Conservation (phyloP, 371 early-diverging fungal species). For the Mortierella sp. region DNA sequence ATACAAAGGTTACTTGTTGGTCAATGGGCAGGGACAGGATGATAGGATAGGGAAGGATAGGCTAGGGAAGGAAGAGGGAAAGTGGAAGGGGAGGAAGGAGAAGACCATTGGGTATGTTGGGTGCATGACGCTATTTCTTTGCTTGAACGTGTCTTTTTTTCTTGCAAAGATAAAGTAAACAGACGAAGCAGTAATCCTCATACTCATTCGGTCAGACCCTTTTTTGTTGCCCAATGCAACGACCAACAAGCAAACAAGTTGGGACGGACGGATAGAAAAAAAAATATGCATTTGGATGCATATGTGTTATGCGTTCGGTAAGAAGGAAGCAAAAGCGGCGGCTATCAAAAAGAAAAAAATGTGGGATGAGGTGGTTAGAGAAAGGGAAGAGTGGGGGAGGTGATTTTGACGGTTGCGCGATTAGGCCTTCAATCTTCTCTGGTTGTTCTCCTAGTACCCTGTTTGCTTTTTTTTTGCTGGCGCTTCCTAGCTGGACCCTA, state of each 20-base stretch:
- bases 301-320: background rate
- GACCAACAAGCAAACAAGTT: background rate
- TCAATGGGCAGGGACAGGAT: background rate
- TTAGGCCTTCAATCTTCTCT: background rate
- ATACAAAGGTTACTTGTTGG: background rate
- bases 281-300: slow-evolving; percentile 11
- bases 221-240: background rate
- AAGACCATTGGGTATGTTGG: background rate
- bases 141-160: background rate
- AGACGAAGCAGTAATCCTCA: background rate
- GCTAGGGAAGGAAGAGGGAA: background rate
- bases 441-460: background rate
- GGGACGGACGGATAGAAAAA: background rate
- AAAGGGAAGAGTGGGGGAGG: background rate
- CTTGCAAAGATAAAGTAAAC: background rate
- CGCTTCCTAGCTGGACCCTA: background rate
- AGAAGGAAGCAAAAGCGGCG: background rate
- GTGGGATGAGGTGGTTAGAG: background rate
- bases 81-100: background rate
- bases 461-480: background rate
- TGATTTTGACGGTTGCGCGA: background rate
- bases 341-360: background rate
- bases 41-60: background rate
- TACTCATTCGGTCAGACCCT: background rate
- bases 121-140: background rate